phyloP scores from a whole-genome alignment of 2,329 filamentous ascomycete species.

The Ascochyta viciae-villosae region DNA sequence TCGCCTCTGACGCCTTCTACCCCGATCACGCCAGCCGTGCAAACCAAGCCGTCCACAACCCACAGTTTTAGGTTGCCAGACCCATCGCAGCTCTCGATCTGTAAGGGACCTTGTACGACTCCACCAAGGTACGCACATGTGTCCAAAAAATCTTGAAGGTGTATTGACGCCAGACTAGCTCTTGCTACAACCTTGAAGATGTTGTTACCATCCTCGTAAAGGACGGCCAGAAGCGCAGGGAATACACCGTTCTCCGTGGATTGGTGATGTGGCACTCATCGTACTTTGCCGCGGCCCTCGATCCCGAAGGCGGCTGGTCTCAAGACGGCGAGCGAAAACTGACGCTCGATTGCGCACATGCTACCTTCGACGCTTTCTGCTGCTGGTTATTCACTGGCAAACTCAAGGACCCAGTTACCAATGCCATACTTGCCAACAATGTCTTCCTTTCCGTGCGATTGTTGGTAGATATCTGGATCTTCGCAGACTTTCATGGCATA shows the following conservation, averaged over 20 bases:
- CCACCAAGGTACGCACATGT: neutral
- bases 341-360: neutral
- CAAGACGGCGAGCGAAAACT: neutral
- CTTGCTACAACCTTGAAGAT: neutral
- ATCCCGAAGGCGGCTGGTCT: neutral
- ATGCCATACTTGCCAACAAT: neutral
- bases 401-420: neutral
- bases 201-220: neutral
- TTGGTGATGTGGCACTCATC: neutral
- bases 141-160: too few relatives aligned
- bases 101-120: neutral
- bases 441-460: neutral
- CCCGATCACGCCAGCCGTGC: too few relatives aligned
- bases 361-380: neutral
- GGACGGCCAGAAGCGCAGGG: neutral
- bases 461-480: neutral
- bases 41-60: neutral
- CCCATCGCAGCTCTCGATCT: neutral
- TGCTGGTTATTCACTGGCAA: neutral
- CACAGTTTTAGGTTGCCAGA: neutral
- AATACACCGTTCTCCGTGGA: neutral
- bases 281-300: neutral
- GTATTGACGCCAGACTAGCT: too few relatives aligned
- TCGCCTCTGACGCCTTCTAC: too few relatives aligned
- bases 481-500: neutral